phyloP scores from a whole-genome alignment of 768 basidiomycete species.

The Coprinellus aureogranulatus region DNA sequence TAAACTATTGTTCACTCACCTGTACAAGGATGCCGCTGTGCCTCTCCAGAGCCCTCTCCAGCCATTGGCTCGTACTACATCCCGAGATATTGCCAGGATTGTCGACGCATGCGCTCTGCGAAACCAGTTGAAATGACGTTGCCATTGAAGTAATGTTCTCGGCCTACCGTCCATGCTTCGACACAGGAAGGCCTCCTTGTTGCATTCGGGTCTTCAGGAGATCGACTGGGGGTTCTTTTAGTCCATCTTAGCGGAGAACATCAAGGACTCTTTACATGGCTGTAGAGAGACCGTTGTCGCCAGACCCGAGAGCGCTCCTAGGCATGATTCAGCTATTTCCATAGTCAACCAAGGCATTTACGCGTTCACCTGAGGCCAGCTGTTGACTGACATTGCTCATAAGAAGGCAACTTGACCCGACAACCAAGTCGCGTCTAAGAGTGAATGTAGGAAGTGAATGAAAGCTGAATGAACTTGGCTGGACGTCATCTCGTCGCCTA shows the following conservation, averaged over 20 bases:
- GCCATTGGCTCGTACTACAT: slow-evolving; percentile 65
- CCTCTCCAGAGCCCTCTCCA: slow-evolving; percentile 82
- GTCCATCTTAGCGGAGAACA: not conserved
- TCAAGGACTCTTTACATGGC: slow-evolving; percentile 51
- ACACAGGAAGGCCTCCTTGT: slow-evolving; percentile 53
- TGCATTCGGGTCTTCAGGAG: slow-evolving; percentile 90
- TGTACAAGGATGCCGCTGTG: slow-evolving; percentile 72
- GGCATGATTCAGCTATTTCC: slow-evolving; percentile 3
- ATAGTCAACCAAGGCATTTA: not conserved
- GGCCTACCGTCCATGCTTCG: slow-evolving; percentile 39
- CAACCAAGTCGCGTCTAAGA: not conserved
- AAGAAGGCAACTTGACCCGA: not conserved
- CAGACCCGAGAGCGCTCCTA: slow-evolving; percentile 79
- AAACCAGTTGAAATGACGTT: not conserved
- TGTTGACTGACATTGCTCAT: slow-evolving; percentile 73
- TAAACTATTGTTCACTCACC: slow-evolving; percentile 38
- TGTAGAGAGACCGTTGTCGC: slow-evolving; percentile 73
- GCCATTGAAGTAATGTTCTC: not conserved
- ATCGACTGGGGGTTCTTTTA: slow-evolving; percentile 55
- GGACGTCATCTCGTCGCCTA: too few species aligned
- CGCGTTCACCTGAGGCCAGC: slow-evolving; percentile 53
- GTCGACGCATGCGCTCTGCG: slow-evolving; percentile 30
- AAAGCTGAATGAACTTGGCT: not conserved
- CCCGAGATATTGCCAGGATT: slow-evolving; percentile 50
- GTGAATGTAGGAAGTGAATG: not conserved